Conservation (phyloP, 106 monocot genomes). For the Agapanthus africanus region DNA sequence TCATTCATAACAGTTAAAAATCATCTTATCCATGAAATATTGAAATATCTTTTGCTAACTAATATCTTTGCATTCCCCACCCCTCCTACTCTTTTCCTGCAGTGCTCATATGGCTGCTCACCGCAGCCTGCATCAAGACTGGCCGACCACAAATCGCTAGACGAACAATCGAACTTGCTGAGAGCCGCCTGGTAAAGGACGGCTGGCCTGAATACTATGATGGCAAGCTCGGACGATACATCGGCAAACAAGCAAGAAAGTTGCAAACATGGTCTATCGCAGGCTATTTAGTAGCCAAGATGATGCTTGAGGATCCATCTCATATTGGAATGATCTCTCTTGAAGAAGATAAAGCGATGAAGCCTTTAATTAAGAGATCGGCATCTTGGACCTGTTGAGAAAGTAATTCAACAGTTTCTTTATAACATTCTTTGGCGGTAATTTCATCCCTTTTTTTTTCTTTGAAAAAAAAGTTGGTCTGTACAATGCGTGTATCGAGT, state of each 20-base stretch:
- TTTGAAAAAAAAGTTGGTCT: not conserved
- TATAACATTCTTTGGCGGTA: not conserved
- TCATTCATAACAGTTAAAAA: too few relatives aligned
- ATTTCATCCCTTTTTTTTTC: not conserved
- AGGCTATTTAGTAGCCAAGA: constrained; percentile 80
- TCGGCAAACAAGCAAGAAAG: constrained; percentile 83
- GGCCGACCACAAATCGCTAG: constrained; percentile 71
- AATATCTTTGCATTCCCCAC: not conserved
- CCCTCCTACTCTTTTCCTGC: constrained; percentile 1
- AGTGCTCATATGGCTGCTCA: constrained; percentile 81
- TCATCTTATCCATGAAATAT: not conserved
- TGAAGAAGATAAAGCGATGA: constrained; percentile 66
- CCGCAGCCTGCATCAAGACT: constrained; percentile 79
- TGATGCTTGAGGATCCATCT: constrained; percentile 85
- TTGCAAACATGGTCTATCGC: constrained; percentile 88
- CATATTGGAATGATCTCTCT: constrained; percentile 82
- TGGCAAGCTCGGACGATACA: constrained; percentile 64
- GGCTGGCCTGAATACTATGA: constrained; percentile 89
- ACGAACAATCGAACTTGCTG: constrained; percentile 56
- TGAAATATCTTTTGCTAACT: not conserved
- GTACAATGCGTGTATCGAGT: not conserved
- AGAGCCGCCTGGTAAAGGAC: constrained; percentile 54
- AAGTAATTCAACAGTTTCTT: not conserved
- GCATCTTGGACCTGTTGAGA: constrained; percentile 45
- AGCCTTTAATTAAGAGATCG: constrained; percentile 59